These are phyloP conservation scores for Medicago lupulina DNA, from an alignment of 306 rosid genomes.

Conservation along the genomic window DNA sequence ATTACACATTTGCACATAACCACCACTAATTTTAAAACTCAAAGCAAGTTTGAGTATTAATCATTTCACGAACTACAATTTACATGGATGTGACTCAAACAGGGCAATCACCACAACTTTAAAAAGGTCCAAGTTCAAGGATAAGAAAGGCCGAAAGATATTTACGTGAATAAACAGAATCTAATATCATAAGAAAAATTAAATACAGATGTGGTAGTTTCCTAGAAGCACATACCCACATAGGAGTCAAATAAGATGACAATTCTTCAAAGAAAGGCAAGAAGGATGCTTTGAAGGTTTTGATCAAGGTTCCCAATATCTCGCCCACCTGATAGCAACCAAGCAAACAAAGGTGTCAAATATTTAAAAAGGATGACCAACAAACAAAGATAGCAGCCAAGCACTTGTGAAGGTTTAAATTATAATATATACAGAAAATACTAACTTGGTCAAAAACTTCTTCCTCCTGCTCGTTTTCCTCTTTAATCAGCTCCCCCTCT, in stretches of 20 bases:
- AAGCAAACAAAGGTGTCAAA: slow-evolving; percentile 12
- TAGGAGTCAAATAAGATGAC: slow-evolving; percentile 95
- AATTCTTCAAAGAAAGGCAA: slow-evolving; percentile 91
- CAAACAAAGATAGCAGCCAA: slow-evolving; percentile 8
- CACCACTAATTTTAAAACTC: not conserved
- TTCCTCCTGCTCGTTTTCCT: slow-evolving; percentile 99
- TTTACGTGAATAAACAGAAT: not conserved
- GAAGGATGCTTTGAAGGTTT: slow-evolving; percentile 95
- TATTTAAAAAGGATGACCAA: slow-evolving; percentile 18
- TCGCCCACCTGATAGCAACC: slow-evolving; percentile 79
- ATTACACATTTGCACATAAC: not conserved
- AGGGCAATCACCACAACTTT: not conserved
- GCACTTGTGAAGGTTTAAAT: not conserved
- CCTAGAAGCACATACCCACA: slow-evolving; percentile 85
- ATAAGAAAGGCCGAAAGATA: not conserved
- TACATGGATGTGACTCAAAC: not conserved
- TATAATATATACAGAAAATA: slow-evolving; percentile 5
- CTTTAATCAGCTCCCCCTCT: slow-evolving; percentile 87
- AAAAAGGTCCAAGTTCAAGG: not conserved
- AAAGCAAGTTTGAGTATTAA: not conserved
- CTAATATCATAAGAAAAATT: slow-evolving; percentile 1
- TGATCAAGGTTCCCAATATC: slow-evolving; percentile 94
- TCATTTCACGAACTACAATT: slow-evolving; percentile 1
- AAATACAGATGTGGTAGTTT: slow-evolving; percentile 15
- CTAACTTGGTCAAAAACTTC: slow-evolving; percentile 99